Base-by-base conservation (phyloP, 352 stramenopile genomes). In the Thraustochytrium sp. region DNA sequence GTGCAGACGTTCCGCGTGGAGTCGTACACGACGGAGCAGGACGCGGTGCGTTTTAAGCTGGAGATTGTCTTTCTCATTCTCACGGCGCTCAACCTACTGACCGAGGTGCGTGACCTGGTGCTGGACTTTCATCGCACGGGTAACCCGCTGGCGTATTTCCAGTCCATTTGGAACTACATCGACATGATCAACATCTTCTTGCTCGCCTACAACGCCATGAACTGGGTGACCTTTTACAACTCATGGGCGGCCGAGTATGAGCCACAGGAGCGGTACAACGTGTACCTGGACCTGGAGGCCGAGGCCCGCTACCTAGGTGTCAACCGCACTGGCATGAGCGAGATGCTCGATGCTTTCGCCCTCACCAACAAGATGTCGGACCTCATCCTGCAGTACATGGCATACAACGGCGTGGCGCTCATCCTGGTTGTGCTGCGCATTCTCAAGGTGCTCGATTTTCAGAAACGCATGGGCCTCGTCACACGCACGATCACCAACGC, bases 381-480 rank as follows among this genome's bases (percentile, higher is more conserved):
- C 23, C 23, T n/a, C 8, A 65, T 64, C 13, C 18, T 63, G 4
- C 23, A 29, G 5, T 80, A 80, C 42, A 61, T 44, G 46, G 26
- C 48, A 29, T 16, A 26, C 23, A 80, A 80, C 31, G 68, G 68
- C 9, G 8, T 65, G 9, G 48, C 44, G 34, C 11, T 80, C 31
- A 46, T 80, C 23, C 13, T 80, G 31, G 31, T 80, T 11, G 68
- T 80, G 13, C 2, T 80, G 9, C 48, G 68, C 29, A 51, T 80
- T 9, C 68, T 80, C 68, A 80, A 80, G 38, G 68, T 80, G 4
- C 68, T 80, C 4, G 68, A 80, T n/a, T 80, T 80, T 4, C 68
- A 80, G 34, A 68, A 64, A 31, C 68, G 68, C 23, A 80, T 80
- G 68, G 68, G 68, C 29, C 38, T 80, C 11, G 68, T 80, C 5